Conservation (phyloP, 352 stramenopile species). For the Pythium aquatile region DNA sequence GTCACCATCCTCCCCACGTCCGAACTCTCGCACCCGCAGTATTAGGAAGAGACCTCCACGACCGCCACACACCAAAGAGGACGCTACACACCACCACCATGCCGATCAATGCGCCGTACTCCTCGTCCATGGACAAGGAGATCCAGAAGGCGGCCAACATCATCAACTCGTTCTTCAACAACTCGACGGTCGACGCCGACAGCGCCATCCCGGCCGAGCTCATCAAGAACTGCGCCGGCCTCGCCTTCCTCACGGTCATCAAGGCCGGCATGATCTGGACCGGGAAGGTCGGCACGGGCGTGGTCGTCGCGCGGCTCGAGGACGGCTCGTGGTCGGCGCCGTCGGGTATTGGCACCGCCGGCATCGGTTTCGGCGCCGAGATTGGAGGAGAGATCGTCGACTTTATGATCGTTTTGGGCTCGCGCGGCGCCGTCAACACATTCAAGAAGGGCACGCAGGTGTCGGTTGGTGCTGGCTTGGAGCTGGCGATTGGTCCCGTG, state of each 20-base stretch:
- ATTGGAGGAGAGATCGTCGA: slow-evolving; percentile 87
- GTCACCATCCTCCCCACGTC: background rate
- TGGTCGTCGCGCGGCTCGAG: slow-evolving; percentile 76
- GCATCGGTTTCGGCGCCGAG: slow-evolving; percentile 79
- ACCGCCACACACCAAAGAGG: too few species aligned
- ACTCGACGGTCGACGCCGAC: slow-evolving; percentile 70
- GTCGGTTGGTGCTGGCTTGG: slow-evolving; percentile 71
- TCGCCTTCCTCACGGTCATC: slow-evolving; percentile 85
- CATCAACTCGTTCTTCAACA: slow-evolving; percentile 80
- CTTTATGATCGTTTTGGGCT: slow-evolving; percentile 88
- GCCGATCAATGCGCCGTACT: slow-evolving; percentile 84
- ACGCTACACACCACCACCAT: slow-evolving; percentile 28
- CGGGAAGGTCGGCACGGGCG: slow-evolving; percentile 78
- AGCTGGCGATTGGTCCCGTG: slow-evolving; percentile 72
- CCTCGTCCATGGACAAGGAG: slow-evolving; percentile 87
- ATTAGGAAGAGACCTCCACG: background rate
- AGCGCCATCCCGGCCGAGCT: slow-evolving; percentile 77
- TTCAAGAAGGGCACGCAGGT: slow-evolving; percentile 87
- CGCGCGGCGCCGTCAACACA: slow-evolving; percentile 59
- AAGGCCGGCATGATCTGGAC: slow-evolving; percentile 87
- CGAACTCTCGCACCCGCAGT: background rate
- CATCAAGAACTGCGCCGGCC: slow-evolving; percentile 67
- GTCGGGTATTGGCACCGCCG: slow-evolving; percentile 78
- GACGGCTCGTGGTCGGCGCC: slow-evolving; percentile 83
- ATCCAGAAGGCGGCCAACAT: slow-evolving; percentile 79